Conservation (phyloP, 208 protist species). For the Trypanosoma cruzi region DNA sequence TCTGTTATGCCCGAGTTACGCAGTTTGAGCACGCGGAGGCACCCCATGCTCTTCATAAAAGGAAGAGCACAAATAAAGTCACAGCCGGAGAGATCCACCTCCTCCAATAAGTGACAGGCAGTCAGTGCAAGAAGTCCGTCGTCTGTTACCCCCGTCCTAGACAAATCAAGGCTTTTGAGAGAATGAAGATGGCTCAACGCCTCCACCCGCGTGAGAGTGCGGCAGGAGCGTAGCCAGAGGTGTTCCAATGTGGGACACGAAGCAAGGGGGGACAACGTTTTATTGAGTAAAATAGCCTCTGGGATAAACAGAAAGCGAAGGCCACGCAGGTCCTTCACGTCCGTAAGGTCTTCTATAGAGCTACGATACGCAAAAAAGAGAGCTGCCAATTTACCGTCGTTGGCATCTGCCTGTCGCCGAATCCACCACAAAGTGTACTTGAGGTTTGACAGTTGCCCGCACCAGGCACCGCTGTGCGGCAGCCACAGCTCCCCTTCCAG, state of each 20-base stretch:
- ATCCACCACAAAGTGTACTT: conserved; percentile 26
- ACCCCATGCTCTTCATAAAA: conserved; percentile 27
- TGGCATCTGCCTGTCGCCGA: conserved; percentile 7
- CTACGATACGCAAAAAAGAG: conserved; percentile 35
- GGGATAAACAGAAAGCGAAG: conserved; percentile 38
- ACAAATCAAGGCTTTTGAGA: conserved; percentile 32
- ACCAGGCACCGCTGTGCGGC: conserved; percentile 19
- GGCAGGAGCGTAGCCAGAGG: conserved; percentile 33
- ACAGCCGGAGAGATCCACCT: conserved; percentile 41
- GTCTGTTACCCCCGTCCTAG: conserved; percentile 31
- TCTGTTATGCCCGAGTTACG: conserved; percentile 37
- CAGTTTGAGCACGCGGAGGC: conserved; percentile 31
- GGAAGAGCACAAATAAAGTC: conserved; percentile 26
- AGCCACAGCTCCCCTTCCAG: neutral
- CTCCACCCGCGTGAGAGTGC: conserved; percentile 32
- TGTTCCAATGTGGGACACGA: conserved; percentile 33
- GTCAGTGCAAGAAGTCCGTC: conserved; percentile 29
- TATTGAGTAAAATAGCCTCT: conserved; percentile 31
- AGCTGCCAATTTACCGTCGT: conserved; percentile 12
- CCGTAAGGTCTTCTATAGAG: conserved; percentile 35
- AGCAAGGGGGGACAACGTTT: conserved; percentile 32
- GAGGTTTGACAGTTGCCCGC: conserved; percentile 20
- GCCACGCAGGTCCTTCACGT: conserved; percentile 27
- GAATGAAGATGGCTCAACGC: conserved; percentile 26
- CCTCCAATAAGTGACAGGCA: conserved; percentile 29